Evolutionary conservation across 2,329 filamentous ascomycete species (phyloP).

Genomic region (Basipetospora chlamydospora): DNA sequence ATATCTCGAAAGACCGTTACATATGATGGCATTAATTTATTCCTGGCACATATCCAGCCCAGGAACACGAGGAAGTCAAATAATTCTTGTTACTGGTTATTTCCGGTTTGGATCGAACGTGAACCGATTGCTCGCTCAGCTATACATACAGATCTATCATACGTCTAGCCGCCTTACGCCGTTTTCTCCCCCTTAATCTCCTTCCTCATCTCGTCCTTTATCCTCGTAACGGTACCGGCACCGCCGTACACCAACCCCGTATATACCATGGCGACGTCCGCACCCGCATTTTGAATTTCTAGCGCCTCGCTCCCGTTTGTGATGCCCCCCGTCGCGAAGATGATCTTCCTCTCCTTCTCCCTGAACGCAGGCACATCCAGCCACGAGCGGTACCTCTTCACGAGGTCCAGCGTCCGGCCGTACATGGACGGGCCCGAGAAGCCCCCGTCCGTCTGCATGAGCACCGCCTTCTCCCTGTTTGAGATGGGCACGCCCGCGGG

Average conservation of each 20-base stretch:
- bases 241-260: constrained; percentile 57
- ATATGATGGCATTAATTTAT: too few relatives aligned
- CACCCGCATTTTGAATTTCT: constrained; percentile 72
- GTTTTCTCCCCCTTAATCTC: constrained; percentile 15
- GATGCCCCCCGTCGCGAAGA: constrained; percentile 90
- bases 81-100: too few relatives aligned
- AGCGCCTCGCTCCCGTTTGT: constrained; percentile 75
- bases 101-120: too few relatives aligned
- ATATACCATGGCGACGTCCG: constrained; percentile 83
- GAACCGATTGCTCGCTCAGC: too few relatives aligned
- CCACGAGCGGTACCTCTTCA: constrained; percentile 61
- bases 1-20: too few relatives aligned
- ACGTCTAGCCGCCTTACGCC: neutral
- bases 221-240: constrained; percentile 47
- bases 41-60: too few relatives aligned
- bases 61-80: too few relatives aligned
- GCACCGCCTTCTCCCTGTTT: constrained; percentile 46
- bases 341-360: constrained; percentile 48
- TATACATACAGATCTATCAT: constrained; percentile 2
- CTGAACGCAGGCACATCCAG: constrained; percentile 38
- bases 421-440: constrained; percentile 89
- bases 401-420: constrained; percentile 60
- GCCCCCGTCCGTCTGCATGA: constrained; percentile 62
- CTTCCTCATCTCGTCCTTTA: constrained; percentile 47
- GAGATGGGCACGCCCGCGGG: constrained; percentile 53